These are phyloP conservation scores for Nectriaceae sp. DNA, from an alignment of 2,329 filamentous ascomycete species.

Conservation along the genomic window DNA sequence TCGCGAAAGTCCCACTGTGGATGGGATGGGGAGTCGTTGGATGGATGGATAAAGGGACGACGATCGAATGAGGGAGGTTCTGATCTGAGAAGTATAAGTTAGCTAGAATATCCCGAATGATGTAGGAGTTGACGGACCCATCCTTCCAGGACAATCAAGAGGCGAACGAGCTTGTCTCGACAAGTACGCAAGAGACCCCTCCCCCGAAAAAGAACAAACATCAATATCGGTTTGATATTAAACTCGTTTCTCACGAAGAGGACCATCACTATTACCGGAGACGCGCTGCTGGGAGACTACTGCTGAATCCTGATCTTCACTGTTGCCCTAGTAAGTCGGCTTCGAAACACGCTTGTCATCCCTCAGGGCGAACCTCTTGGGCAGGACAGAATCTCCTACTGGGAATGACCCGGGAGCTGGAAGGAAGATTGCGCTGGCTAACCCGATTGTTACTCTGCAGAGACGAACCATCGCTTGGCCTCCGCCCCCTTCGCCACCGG, in stretches of 20 bases:
- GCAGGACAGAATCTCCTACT: neutral
- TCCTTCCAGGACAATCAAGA: conserved; percentile 6
- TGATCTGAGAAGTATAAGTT: conserved; percentile 42
- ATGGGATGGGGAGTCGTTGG: conserved; percentile 26
- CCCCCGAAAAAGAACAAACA: too few species aligned
- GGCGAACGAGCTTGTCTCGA: neutral
- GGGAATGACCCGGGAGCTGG: neutral
- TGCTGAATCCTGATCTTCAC: too few species aligned
- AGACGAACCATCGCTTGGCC: conserved; percentile 1
- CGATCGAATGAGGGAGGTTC: conserved; percentile 25
- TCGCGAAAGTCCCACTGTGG: conserved; percentile 32
- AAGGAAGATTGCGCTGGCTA: conserved; percentile 1
- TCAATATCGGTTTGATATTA: neutral
- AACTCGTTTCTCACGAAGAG: too few species aligned
- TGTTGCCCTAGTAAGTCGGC: too few species aligned
- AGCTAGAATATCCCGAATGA: conserved; percentile 32
- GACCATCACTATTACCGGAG: too few species aligned
- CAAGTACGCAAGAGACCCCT: too few species aligned
- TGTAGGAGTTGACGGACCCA: conserved; percentile 14
- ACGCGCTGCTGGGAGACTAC: too few species aligned
- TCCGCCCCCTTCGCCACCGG: conserved; percentile 9
- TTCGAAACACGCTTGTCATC: too few species aligned
- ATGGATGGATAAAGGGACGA: conserved; percentile 27
- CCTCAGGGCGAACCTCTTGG: too few species aligned
- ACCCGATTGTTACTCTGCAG: conserved; percentile 2